Evolutionary conservation across 805 yeast genomes (phyloP), one percentile per base, ranked within the genome.

Genomic region (Saturnispora quitensis): DNA sequence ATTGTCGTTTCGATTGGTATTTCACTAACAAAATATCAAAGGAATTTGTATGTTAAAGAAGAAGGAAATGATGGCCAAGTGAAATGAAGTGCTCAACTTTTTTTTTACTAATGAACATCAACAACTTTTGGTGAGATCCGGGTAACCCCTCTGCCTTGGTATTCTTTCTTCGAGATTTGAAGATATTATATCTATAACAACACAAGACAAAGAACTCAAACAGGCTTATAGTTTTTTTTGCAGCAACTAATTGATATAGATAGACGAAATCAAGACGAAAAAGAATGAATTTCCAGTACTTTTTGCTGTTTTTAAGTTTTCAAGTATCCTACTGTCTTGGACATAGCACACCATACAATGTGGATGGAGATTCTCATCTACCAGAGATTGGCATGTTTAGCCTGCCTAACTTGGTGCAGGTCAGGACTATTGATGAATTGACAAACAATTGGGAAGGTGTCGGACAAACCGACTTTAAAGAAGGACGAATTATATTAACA

Each of bases 401-500:
- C 4, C 31, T 66, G 22, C 63, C 66, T 5, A 57, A 64, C 38
- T 54, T 66, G 34, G 58, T 61, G 2, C 40, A 55, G 3, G 53
- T 66, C 12, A 38, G 57, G 13, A 51, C 62, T 12, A 33, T 58
- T 6, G 58, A 56, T 24, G 62, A 62, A 28, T 28, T 66, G 82
- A 84, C 43, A 61, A 67, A 67, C n/a, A 68, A 61, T 48, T 81
- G 82, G 79, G 60, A 60, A 6, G 56, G 67, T 9, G 54, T 55
- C 27, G 81, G 72, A 2, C 62, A 64, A 40, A 67, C 77, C 6
- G 55, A 54, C 5, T 67, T 78, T 38, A 70, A 71, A 35, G 77
- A 75, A 48, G 86, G 86, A 4, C 69, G 88, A 47, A 58, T 81
- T 15, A 59, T 80, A 8, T 55, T 79, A 50, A 78, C 84, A 1